A percentile compares a stretch with the other conserved stretches of the same genome.
Conservation (phyloP, 2,329 filamentous ascomycete genomes). For the Pyrenophora seminiperda region DNA sequence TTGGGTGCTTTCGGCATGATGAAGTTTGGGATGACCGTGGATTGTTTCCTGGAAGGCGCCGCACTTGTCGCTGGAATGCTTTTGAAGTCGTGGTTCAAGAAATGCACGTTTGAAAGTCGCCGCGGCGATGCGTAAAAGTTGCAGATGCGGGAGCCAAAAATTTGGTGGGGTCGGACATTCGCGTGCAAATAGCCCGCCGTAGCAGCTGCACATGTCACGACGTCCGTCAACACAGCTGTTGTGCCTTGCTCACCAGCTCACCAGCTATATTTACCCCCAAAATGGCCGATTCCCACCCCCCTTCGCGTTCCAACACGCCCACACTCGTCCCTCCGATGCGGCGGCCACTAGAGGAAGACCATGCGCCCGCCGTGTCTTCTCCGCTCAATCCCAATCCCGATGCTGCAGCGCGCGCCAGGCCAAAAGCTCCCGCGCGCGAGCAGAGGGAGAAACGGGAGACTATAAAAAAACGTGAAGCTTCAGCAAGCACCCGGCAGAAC, state of each 20-base stretch:
- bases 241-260: slow-evolving; percentile 11
- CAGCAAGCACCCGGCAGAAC: slow-evolving; percentile 45
- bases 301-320: slow-evolving; percentile 47
- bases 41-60: too few relatives aligned
- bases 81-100: background rate
- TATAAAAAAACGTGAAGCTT: slow-evolving; percentile 59
- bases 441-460: slow-evolving; percentile 60
- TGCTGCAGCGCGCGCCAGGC: slow-evolving; percentile 51
- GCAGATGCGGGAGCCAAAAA: slow-evolving; percentile 15
- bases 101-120: background rate
- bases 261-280: slow-evolving; percentile 7
- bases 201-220: slow-evolving; percentile 15
- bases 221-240: slow-evolving; percentile 9
- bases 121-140: slow-evolving; percentile 13
- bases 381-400: slow-evolving; percentile 70
- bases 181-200: slow-evolving; percentile 21
- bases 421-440: slow-evolving; percentile 47
- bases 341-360: slow-evolving; percentile 69
- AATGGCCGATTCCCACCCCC: slow-evolving; percentile 45
- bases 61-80: background rate
- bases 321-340: slow-evolving; percentile 60
- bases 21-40: background rate
- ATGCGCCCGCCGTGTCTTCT: slow-evolving; percentile 72
- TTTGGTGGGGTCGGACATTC: slow-evolving; percentile 20
- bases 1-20: slow-evolving; percentile 79